Base-by-base conservation (phyloP, 1,284 basidiomycete genomes). In the Rhizoctonia solani region DNA sequence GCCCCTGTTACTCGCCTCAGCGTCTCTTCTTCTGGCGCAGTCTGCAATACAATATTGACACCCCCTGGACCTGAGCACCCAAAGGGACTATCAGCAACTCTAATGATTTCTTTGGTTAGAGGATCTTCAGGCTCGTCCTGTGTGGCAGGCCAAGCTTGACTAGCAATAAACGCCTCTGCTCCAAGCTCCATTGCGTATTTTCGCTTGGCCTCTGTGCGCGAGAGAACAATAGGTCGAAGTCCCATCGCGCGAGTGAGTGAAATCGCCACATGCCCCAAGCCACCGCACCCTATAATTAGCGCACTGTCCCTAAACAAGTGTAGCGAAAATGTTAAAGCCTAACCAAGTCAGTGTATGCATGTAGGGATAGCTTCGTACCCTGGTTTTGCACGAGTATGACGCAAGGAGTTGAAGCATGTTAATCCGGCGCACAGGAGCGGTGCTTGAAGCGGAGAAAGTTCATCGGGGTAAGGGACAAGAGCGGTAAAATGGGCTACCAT, bases 201-300 rank as follows among this genome's bases (percentile, higher is more conserved):
- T 9, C 46, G 46, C n/a, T 63, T 63, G 50, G 49, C 19, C 30
- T 63, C 59, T n/a, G 49, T 52, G 32, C 37, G 59, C 4, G 59
- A 63, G 21, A 63, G 34, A n/a, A 63, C 49, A n/a, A 63, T 63
- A 9, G 59, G 59, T 9, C 59, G 59, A 2, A 63, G 21, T 11
- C 59, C 59, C 47, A 63, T 23, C 8, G 59, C 29, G n/a, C 59
- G 59, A 34, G 23, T 34, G n/a, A 63, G 49, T 8, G 47, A 37
- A 27, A 63, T 63, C 23, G 59, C 59, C 16, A 63, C 34, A 30
- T 63, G 59, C 1, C 59, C 59, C 11, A 63, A 37, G 11, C 59
- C 59, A 16, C 59, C 59, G 29, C 59, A 63, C 5, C 59, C 59
- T 41, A 63, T 63, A n/a, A 63, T 61, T 13, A 63, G 34, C 6